These are phyloP conservation scores for Magnolia kwangsiensis DNA, from an alignment of 164 flowering plant species.

Conservation along the genomic window DNA sequence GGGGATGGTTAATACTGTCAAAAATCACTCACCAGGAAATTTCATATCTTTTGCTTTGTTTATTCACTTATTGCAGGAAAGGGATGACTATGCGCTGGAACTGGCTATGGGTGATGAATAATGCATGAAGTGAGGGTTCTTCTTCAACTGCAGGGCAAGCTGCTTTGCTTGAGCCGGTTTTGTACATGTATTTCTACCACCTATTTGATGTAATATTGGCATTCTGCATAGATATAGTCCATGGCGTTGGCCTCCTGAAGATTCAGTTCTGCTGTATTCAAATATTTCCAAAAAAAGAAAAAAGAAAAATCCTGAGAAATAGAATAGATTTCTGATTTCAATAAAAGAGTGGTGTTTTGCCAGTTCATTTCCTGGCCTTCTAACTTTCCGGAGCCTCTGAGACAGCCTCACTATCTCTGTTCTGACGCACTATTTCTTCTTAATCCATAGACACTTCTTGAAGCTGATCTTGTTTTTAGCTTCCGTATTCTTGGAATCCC, in stretches of 20 bases:
- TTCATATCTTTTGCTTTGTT: neutral
- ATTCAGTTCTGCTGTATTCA: neutral
- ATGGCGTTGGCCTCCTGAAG: neutral
- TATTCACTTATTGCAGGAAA: constrained; percentile 47
- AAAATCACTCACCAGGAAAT: too few relatives aligned
- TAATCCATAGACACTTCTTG: too few relatives aligned
- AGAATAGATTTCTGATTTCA: neutral
- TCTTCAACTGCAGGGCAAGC: neutral
- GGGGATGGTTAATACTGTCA: too few relatives aligned
- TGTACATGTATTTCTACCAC: neutral
- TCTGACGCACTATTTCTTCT: too few relatives aligned
- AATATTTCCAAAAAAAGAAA: neutral
- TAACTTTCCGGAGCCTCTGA: too few relatives aligned
- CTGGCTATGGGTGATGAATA: constrained; percentile 82
- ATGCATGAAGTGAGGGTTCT: neutral
- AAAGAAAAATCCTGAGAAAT: neutral
- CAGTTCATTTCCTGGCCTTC: too few relatives aligned
- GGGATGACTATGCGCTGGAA: constrained; percentile 88
- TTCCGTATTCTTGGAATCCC: too few relatives aligned
- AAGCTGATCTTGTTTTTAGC: too few relatives aligned
- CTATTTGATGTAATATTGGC: neutral
- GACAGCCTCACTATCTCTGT: too few relatives aligned
- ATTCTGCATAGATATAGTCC: neutral
- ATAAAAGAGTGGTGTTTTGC: too few relatives aligned
- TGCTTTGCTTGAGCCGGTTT: neutral